Conservation (phyloP, 805 yeast genomes). For the Sungouiozyma intestinalis region DNA sequence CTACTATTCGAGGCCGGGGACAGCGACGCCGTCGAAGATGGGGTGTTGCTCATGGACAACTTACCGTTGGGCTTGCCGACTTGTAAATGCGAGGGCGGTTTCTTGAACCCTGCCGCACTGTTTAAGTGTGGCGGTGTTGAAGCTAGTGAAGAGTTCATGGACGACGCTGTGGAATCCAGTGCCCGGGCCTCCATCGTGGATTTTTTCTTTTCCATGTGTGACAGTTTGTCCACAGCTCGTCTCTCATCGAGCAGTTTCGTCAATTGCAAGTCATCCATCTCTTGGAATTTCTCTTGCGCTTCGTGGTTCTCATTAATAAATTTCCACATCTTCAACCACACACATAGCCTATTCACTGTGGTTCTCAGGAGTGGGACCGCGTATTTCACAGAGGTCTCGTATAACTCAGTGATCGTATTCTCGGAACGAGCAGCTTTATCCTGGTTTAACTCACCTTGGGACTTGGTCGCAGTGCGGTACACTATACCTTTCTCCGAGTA, state of each 20-base stretch:
- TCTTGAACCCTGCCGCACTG: too few species aligned
- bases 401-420: conserved; percentile 10
- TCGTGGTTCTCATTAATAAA: conserved; percentile 12
- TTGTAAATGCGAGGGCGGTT: too few species aligned
- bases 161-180: conserved; percentile 3
- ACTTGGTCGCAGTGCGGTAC: neutral
- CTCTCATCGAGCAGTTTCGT: conserved; percentile 21
- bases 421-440: neutral
- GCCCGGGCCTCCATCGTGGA: neutral
- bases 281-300: conserved; percentile 7
- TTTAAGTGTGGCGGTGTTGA: conserved; percentile 5
- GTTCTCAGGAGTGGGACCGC: conserved; percentile 11
- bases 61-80: neutral
- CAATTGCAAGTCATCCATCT: conserved; percentile 10
- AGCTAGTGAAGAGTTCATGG: conserved; percentile 7
- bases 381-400: conserved; percentile 9
- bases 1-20: conserved; percentile 12
- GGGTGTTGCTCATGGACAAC: neutral
- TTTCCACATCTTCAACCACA: conserved; percentile 19
- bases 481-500: conserved; percentile 4
- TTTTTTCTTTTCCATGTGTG: conserved; percentile 11
- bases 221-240: conserved; percentile 18
- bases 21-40: conserved; percentile 2
- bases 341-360: conserved; percentile 7
- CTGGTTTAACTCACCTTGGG: too few species aligned